A percentile compares a stretch with the other conserved stretches of the same genome.
Evolutionary conservation across 2,329 filamentous ascomycete genomes (phyloP).

Genomic region (Epichloe aotearoae): DNA sequence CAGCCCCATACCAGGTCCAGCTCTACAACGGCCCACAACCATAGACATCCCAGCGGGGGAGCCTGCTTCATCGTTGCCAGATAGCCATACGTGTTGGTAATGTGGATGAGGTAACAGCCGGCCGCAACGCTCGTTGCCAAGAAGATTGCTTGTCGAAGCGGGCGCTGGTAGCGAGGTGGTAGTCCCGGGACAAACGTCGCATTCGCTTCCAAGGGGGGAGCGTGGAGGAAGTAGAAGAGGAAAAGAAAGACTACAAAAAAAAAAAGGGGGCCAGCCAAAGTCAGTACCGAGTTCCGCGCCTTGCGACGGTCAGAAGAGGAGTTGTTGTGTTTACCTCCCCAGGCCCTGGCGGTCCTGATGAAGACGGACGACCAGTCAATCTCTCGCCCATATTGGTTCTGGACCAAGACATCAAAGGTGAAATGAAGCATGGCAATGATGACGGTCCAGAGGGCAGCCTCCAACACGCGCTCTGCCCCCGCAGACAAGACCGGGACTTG

Average conservation of each 20-base stretch:
- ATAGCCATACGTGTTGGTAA: conserved; percentile 70
- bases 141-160: conserved; percentile 49
- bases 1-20: conserved; percentile 57
- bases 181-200: conserved; percentile 37
- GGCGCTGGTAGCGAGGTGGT: conserved; percentile 29
- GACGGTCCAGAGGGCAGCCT: conserved; percentile 43
- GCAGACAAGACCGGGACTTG: conserved; percentile 24
- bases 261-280: too few species aligned
- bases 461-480: conserved; percentile 36
- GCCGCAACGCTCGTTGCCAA: conserved; percentile 43
- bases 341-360: conserved; percentile 37
- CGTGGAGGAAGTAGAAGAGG: conserved; percentile 43
- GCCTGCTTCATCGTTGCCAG: conserved; percentile 84
- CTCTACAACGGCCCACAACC: conserved; percentile 89
- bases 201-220: conserved; percentile 30
- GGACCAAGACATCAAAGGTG: conserved; percentile 65
- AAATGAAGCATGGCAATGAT: conserved; percentile 62
- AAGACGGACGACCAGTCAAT: conserved; percentile 46
- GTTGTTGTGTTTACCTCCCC: conserved; percentile 30
- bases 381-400: conserved; percentile 61
- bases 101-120: conserved; percentile 69
- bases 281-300: too few species aligned
- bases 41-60: conserved; percentile 77
- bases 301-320: too few species aligned
- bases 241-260: conserved; percentile 35